These are phyloP conservation scores for Scheffersomyces parashehatae DNA, from an alignment of 1,139 yeast genomes.

Conservation along the genomic window DNA sequence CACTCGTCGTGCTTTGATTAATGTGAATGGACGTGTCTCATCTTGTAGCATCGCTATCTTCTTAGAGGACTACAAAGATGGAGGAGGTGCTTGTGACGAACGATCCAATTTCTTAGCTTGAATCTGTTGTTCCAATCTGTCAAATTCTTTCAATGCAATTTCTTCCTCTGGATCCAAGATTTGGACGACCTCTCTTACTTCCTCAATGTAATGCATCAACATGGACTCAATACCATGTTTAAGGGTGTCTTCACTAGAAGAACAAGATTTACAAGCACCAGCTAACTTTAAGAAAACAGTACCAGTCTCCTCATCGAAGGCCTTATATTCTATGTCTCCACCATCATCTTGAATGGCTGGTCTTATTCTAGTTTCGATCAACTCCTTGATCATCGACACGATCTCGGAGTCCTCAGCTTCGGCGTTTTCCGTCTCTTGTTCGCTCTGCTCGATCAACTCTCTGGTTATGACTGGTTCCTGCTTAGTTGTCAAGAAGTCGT, in stretches of 20 bases:
- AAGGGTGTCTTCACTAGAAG: constrained; percentile 73
- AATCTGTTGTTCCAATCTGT: constrained; percentile 56
- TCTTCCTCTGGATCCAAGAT: constrained; percentile 52
- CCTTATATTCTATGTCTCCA: constrained; percentile 74
- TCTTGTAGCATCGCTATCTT: too few relatives aligned
- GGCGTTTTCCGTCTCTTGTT: constrained; percentile 37
- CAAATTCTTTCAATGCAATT: constrained; percentile 66
- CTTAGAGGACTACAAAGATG: constrained; percentile 25
- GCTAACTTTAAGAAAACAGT: constrained; percentile 71
- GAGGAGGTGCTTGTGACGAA: constrained; percentile 24
- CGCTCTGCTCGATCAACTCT: constrained; percentile 40
- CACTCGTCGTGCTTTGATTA: too few relatives aligned
- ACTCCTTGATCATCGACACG: constrained; percentile 59
- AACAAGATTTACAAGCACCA: constrained; percentile 84
- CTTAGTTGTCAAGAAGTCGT: constrained; percentile 34
- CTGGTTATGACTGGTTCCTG: constrained; percentile 54
- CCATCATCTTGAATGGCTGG: constrained; percentile 80
- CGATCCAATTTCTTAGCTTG: constrained; percentile 14
- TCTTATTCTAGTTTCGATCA: constrained; percentile 61
- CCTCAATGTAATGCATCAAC: constrained; percentile 84
- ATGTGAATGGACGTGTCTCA: too few relatives aligned
- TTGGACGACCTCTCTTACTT: constrained; percentile 74
- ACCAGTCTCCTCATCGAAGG: constrained; percentile 68
- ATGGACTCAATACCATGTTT: constrained; percentile 81
- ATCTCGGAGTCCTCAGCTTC: constrained; percentile 51